These are phyloP conservation scores for Wickerhamiella spandovensis DNA, from an alignment of 805 yeast species.

Conservation along the genomic window DNA sequence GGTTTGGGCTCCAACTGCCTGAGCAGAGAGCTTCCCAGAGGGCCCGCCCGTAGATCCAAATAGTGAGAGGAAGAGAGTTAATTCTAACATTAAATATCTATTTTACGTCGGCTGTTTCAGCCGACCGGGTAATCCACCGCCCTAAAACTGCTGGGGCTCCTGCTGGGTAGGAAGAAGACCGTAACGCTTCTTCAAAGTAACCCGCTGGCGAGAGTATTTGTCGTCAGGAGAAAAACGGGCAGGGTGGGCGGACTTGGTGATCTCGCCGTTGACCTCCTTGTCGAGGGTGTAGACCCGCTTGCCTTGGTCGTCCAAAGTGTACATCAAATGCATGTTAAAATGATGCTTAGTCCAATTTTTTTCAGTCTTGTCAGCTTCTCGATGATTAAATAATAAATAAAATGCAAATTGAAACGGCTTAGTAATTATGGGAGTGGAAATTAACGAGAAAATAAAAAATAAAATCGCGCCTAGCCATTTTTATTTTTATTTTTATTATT, in stretches of 20 bases:
- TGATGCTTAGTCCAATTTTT: not conserved
- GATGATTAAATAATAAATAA: no score
- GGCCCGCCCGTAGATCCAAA: no score
- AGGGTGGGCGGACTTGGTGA: conserved; percentile 98
- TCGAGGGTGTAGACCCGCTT: conserved; percentile 88
- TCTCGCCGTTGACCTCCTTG: conserved; percentile 80
- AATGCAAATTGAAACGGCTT: no score
- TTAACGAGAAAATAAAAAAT: not conserved
- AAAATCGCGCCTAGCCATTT: no score
- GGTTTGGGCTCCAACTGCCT: no score
- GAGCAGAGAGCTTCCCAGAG: no score
- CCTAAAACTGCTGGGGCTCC: conserved; percentile 10
- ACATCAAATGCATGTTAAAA: conserved; percentile 86
- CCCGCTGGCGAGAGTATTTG: conserved; percentile 98
- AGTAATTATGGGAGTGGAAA: no score
- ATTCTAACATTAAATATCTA: not conserved
- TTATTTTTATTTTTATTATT: no score
- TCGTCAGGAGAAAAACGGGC: conserved; percentile 99
- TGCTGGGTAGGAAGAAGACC: conserved; percentile 78
- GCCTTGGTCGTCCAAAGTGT: conserved; percentile 88
- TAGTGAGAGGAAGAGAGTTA: no score
- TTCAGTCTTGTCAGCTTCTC: not conserved
- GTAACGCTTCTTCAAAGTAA: conserved; percentile 90
- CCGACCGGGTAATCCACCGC: no score
- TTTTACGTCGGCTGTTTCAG: no score